Evolutionary conservation across 1,284 basidiomycete species (phyloP).

Genomic region (Naganishia sp.): DNA sequence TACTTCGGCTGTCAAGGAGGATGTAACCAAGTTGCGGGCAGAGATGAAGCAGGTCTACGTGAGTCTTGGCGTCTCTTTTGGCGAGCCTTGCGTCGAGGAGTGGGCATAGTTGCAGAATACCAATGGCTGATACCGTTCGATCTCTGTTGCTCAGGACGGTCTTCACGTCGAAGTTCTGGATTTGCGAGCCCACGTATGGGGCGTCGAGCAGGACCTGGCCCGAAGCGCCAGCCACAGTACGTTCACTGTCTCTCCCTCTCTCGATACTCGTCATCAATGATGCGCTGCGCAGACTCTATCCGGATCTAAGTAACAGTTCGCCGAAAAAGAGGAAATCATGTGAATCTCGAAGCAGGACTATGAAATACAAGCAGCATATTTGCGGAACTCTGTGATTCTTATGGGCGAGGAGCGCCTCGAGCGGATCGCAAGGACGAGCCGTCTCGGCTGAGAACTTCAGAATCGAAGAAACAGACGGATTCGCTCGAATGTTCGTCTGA

Average conservation of each 20-base stretch:
- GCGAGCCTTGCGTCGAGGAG: too few species aligned
- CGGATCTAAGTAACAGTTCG: conserved; percentile 1
- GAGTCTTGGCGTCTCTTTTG: background rate
- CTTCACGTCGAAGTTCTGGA: conserved; percentile 54
- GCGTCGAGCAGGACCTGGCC: conserved; percentile 54
- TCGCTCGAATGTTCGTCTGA: too few species aligned
- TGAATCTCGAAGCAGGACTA: conserved; percentile 2
- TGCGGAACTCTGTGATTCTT: too few species aligned
- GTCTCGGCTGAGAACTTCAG: too few species aligned
- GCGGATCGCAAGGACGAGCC: too few species aligned
- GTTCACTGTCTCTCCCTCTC: conserved; percentile 30
- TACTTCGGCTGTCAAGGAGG: conserved; percentile 70
- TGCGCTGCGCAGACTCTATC: conserved; percentile 14
- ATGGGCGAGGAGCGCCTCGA: too few species aligned
- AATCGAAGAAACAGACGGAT: too few species aligned
- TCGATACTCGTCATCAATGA: background rate
- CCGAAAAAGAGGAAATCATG: background rate
- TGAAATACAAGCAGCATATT: conserved; percentile 4
- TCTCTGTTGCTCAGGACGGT: conserved; percentile 44
- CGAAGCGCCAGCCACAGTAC: conserved; percentile 51
- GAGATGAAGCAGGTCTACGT: conserved; percentile 81
- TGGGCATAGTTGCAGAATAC: background rate
- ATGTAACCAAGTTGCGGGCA: conserved; percentile 68
- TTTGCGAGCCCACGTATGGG: conserved; percentile 54
- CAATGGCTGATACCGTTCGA: too few species aligned